Evolutionary conservation across 1,284 basidiomycete genomes (phyloP).

Genomic region (Pseudozyma thailandica): DNA sequence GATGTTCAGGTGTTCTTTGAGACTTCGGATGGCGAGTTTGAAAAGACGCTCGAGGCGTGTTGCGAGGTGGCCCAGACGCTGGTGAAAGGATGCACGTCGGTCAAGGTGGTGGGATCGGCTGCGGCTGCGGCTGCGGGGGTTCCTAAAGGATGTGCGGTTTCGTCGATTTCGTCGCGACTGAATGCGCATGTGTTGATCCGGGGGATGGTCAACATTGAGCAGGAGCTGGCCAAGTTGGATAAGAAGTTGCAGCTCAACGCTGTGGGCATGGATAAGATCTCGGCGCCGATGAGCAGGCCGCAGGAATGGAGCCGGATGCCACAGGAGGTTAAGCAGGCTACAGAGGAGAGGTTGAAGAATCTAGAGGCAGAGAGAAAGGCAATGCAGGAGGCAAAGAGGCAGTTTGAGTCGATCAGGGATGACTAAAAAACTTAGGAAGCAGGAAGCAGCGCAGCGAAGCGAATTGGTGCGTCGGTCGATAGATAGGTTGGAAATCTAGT

Average conservation of each 20-base stretch:
- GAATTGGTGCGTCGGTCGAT: neutral
- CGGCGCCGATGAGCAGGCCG: conserved; percentile 53
- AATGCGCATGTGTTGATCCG: conserved; percentile 61
- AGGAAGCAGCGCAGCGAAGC: neutral
- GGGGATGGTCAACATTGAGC: conserved; percentile 62
- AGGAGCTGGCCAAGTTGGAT: conserved; percentile 61
- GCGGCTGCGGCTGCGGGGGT: too few relatives aligned
- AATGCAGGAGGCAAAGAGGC: conserved; percentile 52
- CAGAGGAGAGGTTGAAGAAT: conserved; percentile 55
- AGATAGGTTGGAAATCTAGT: too few relatives aligned
- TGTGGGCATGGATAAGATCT: conserved; percentile 51
- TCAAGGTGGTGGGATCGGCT: conserved; percentile 74
- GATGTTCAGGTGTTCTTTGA: conserved; percentile 91
- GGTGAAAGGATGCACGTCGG: conserved; percentile 86
- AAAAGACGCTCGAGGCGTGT: conserved; percentile 75
- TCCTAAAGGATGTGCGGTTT: conserved; percentile 89
- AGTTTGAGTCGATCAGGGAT: conserved; percentile 61
- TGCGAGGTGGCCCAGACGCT: conserved; percentile 80
- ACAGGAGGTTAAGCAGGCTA: conserved; percentile 55
- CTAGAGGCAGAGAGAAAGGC: conserved; percentile 56
- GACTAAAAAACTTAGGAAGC: conserved; percentile 19
- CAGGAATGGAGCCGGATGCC: conserved; percentile 61
- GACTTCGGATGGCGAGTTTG: conserved; percentile 73
- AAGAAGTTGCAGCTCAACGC: conserved; percentile 64
- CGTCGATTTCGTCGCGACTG: conserved; percentile 64